A percentile compares a stretch with the other conserved stretches of the same genome.
Evolutionary conservation across 495 filamentous ascomycete species (phyloP).

Genomic region (Haplographium delicatum): DNA sequence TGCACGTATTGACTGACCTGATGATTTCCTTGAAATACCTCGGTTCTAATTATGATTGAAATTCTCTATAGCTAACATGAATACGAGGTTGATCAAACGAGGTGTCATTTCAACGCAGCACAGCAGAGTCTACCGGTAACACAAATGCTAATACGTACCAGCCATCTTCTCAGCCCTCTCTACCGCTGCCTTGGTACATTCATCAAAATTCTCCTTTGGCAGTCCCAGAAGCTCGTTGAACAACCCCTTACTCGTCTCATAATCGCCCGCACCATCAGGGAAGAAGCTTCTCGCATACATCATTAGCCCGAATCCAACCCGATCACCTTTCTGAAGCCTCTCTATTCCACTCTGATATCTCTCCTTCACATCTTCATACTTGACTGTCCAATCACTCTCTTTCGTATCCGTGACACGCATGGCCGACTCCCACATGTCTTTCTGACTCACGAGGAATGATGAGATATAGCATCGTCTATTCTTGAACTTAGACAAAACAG

Average conservation of each 20-base stretch:
- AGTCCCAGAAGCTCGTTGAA: slow-evolving; percentile 48
- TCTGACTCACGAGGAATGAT: slow-evolving; percentile 40
- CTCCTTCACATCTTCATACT: slow-evolving; percentile 34
- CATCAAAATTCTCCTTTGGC: slow-evolving; percentile 54
- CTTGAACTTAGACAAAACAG: slow-evolving; percentile 28
- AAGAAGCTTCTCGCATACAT: slow-evolving; percentile 51
- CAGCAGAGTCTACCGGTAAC: no score
- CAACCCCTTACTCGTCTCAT: slow-evolving; percentile 31
- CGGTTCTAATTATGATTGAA: no score
- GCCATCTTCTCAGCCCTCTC: neutral
- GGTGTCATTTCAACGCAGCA: no score
- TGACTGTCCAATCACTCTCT: slow-evolving; percentile 52
- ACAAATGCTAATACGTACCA: no score
- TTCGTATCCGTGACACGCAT: slow-evolving; percentile 47
- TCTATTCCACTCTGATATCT: slow-evolving; percentile 38
- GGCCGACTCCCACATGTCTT: slow-evolving; percentile 41
- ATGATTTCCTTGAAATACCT: no score
- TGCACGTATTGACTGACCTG: no score
- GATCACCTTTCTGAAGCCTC: slow-evolving; percentile 36
- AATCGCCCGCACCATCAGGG: slow-evolving; percentile 39
- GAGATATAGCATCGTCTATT: slow-evolving; percentile 35
- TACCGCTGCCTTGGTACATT: slow-evolving; percentile 14
- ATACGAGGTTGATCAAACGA: no score
- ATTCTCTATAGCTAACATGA: no score
- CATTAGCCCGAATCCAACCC: slow-evolving; percentile 41